Conservation (phyloP, 768 basidiomycete genomes). For the Krasilnikovozyma curviuscula region DNA sequence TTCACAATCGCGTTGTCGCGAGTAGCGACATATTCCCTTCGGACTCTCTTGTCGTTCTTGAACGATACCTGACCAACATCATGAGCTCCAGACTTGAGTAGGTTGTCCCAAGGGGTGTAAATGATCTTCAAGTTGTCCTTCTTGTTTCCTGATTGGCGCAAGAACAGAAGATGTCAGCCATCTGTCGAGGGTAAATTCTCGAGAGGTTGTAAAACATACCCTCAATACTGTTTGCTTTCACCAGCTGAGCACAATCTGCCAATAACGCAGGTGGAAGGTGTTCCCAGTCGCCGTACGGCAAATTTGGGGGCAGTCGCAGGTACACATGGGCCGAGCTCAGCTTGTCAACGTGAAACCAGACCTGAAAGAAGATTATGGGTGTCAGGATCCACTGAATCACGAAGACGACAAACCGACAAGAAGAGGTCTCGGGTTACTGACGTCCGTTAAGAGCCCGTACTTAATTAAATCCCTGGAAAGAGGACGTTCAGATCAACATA, state of each 20-base stretch:
- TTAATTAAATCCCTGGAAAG: background rate
- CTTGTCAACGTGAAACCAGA: constrained; percentile 86
- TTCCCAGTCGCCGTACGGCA: constrained; percentile 49
- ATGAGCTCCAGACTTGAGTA: no score
- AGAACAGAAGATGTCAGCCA: background rate
- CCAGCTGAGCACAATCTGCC: constrained; percentile 75
- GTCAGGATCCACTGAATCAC: background rate
- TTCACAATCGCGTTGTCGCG: constrained; percentile 82
- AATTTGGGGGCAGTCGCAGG: constrained; percentile 62
- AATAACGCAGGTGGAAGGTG: constrained; percentile 59
- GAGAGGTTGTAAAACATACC: constrained; percentile 31
- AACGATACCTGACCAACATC: constrained; percentile 91
- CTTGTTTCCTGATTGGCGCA: constrained; percentile 54
- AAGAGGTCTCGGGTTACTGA: background rate
- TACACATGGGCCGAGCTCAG: constrained; percentile 72
- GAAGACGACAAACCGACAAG: background rate
- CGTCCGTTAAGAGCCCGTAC: background rate
- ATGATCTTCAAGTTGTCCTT: constrained; percentile 84
- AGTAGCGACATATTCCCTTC: constrained; percentile 51
- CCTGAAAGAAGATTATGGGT: constrained; percentile 29
- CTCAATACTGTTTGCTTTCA: constrained; percentile 95
- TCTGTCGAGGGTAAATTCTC: background rate
- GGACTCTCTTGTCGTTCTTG: constrained; percentile 67
- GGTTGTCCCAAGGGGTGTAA: constrained; percentile 77
- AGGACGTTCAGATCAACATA: background rate